These are phyloP conservation scores for Blastobotrys mokoenaii DNA, from an alignment of 805 yeast species.

Conservation along the genomic window DNA sequence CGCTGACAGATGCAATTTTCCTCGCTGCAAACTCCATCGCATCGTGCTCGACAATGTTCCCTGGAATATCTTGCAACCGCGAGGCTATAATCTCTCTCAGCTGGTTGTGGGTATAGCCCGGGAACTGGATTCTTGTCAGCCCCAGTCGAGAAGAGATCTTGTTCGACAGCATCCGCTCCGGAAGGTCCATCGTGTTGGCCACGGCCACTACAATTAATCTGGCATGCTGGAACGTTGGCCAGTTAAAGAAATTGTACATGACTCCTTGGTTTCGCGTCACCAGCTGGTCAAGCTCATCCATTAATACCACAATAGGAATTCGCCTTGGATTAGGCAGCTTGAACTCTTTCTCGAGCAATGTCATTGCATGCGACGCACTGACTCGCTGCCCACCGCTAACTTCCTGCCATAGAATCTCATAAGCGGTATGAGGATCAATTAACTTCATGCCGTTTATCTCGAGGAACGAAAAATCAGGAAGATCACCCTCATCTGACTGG, in stretches of 20 bases:
- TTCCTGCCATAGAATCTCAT: constrained; percentile 74
- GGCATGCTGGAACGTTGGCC: constrained; percentile 84
- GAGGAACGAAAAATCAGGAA: constrained; percentile 54
- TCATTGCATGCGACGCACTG: constrained; percentile 56
- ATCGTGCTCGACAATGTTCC: constrained; percentile 39
- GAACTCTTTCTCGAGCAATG: constrained; percentile 65
- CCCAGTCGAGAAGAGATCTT: constrained; percentile 91
- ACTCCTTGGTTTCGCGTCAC: constrained; percentile 76
- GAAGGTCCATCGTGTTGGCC: constrained; percentile 95
- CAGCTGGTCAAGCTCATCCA: constrained; percentile 92
- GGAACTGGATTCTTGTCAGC: constrained; percentile 72
- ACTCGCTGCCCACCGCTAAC: constrained; percentile 49
- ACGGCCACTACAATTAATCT: constrained; percentile 83
- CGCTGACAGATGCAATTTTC: constrained; percentile 92
- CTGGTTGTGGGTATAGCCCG: constrained; percentile 79
- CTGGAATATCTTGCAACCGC: constrained; percentile 49
- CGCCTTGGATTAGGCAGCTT: constrained; percentile 25
- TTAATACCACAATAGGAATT: constrained; percentile 61
- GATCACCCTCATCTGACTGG: constrained; percentile 31
- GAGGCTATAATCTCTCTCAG: constrained; percentile 65
- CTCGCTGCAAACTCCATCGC: constrained; percentile 89
- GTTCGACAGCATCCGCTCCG: constrained; percentile 79
- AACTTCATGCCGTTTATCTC: constrained; percentile 91
- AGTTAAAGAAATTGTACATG: constrained; percentile 92
- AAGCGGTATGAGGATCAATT: constrained; percentile 69